A percentile compares a stretch with the other conserved stretches of the same genome.
Conservation (phyloP, 352 stramenopile genomes). For the Pythium chondricola region DNA sequence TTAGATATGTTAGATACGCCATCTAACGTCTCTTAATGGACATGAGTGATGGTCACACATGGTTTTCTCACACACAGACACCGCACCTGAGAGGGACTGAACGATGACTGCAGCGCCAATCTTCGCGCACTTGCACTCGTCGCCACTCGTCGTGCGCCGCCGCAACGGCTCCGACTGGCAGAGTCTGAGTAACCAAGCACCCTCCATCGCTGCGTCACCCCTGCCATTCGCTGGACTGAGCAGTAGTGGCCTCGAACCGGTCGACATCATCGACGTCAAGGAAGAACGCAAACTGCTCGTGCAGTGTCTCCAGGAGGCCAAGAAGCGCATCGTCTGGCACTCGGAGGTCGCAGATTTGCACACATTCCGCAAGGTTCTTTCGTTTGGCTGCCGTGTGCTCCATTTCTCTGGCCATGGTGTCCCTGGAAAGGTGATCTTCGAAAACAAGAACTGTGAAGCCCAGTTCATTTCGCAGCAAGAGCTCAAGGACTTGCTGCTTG, state of each 20-base stretch:
- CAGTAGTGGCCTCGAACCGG: constrained; percentile 50
- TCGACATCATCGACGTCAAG: constrained; percentile 84
- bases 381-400: constrained; percentile 64
- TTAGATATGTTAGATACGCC: no score
- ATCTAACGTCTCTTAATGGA: no score
- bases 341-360: constrained; percentile 76
- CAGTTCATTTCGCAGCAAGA: constrained; percentile 82
- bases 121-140: constrained; percentile 83
- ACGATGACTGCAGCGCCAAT: constrained; percentile 24
- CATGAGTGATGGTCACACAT: no score
- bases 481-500: constrained; percentile 66
- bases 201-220: neutral
- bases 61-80: no score
- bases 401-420: constrained; percentile 80
- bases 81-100: no score
- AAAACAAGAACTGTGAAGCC: constrained; percentile 71
- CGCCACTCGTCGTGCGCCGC: constrained; percentile 68
- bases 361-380: constrained; percentile 77
- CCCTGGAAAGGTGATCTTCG: constrained; percentile 74
- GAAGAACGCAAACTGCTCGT: constrained; percentile 68
- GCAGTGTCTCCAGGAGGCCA: constrained; percentile 62
- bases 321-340: constrained; percentile 63
- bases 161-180: constrained; percentile 52
- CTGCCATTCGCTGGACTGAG: constrained; percentile 8
- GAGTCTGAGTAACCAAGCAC: constrained; percentile 43